Conservation (phyloP, 345 rosid species). For the Abelmoschus esculentus region DNA sequence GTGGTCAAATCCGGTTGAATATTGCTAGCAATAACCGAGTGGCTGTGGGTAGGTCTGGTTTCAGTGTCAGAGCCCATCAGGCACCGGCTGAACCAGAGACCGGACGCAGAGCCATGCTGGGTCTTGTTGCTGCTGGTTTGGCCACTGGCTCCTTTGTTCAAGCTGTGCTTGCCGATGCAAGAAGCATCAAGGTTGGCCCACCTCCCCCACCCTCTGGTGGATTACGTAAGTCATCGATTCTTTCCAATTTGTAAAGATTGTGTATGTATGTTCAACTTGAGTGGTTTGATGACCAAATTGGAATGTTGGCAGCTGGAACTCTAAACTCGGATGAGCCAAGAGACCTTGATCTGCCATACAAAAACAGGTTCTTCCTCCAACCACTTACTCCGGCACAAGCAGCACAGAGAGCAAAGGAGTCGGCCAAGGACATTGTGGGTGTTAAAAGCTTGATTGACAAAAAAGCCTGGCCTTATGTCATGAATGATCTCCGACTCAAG, state of each 20-base stretch:
- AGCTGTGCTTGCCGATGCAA: conserved; percentile 65
- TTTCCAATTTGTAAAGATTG: not conserved
- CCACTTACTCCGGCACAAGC: conserved; percentile 59
- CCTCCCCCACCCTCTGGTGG: conserved; percentile 95
- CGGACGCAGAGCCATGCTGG: conserved; percentile 63
- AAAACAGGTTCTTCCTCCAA: conserved; percentile 66
- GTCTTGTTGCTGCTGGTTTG: conserved; percentile 62
- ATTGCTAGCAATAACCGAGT: conserved; percentile 24
- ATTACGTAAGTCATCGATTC: conserved; percentile 50
- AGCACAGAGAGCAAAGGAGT: conserved; percentile 68
- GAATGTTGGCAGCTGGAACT: conserved; percentile 69
- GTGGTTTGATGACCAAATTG: not conserved
- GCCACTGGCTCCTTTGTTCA: conserved; percentile 66
- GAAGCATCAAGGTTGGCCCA: conserved; percentile 72
- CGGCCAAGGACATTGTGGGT: conserved; percentile 68
- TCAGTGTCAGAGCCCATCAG: conserved; percentile 56
- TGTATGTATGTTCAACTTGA: not conserved
- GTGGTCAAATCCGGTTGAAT: conserved; percentile 46
- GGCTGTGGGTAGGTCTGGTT: conserved; percentile 26
- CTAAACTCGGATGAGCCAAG: conserved; percentile 78
- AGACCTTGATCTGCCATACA: conserved; percentile 48
- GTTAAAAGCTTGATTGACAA: conserved; percentile 74
- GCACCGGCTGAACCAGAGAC: conserved; percentile 45
- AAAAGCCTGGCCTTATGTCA: conserved; percentile 90
- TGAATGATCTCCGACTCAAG: conserved; percentile 68